These are phyloP conservation scores for Hysterangium stoloniferum DNA, from an alignment of 768 basidiomycete species.

Conservation along the genomic window DNA sequence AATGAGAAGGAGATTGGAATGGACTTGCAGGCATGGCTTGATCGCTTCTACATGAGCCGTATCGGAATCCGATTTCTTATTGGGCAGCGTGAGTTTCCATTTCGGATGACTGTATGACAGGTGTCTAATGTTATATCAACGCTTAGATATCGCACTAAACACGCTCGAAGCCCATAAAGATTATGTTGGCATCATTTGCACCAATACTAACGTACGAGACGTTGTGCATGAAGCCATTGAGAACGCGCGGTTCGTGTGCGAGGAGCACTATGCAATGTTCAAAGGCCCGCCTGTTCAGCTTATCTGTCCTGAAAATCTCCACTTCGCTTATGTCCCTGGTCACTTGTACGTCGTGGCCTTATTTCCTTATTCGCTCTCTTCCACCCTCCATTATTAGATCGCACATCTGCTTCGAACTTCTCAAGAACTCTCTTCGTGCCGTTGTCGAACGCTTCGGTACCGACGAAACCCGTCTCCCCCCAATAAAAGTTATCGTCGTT, in stretches of 20 bases:
- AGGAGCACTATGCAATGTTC: conserved; percentile 73
- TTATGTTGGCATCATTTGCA: conserved; percentile 98
- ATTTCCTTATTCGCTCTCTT: conserved; percentile 1
- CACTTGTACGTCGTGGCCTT: conserved; percentile 45
- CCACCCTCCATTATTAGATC: conserved; percentile 31
- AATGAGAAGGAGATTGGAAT: conserved; percentile 65
- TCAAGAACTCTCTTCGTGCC: conserved; percentile 96
- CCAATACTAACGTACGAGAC: conserved; percentile 89
- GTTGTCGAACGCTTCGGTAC: conserved; percentile 90
- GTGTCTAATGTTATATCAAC: neutral
- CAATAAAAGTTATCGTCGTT: conserved; percentile 91
- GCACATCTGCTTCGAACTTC: conserved; percentile 93
- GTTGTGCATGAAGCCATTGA: conserved; percentile 99
- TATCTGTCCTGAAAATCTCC: conserved; percentile 80
- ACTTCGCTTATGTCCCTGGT: conserved; percentile 92
- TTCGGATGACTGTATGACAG: conserved; percentile 1
- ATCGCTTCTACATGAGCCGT: conserved; percentile 93
- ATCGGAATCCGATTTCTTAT: conserved; percentile 96
- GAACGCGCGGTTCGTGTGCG: conserved; percentile 66
- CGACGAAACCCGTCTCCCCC: conserved; percentile 70
- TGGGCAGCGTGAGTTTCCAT: conserved; percentile 75
- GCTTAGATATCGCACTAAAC: conserved; percentile 85
- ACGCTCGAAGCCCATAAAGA: conserved; percentile 82
- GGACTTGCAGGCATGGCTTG: conserved; percentile 92
- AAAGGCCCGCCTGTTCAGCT: conserved; percentile 93